Evolutionary conservation across 768 basidiomycete genomes (phyloP).

Genomic region (Amanita subjunquillea): DNA sequence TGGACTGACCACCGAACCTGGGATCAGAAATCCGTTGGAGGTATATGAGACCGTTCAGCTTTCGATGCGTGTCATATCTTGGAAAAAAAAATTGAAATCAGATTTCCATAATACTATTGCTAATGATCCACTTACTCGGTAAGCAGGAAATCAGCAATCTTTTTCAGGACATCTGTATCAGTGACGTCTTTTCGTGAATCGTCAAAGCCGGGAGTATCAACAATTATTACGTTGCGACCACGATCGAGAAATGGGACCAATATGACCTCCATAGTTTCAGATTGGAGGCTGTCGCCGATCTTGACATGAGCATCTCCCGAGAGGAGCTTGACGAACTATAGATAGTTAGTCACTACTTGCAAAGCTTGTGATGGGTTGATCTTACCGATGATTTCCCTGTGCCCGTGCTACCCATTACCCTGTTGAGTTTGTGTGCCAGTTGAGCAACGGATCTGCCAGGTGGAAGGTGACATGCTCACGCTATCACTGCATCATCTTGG

Average conservation of each 20-base stretch:
- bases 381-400: not conserved
- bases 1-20: slow-evolving; percentile 23
- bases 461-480: not conserved
- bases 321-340: not conserved
- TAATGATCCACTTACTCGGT: slow-evolving; percentile 1
- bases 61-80: slow-evolving; percentile 12
- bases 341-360: not conserved
- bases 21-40: slow-evolving; percentile 29
- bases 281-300: not conserved
- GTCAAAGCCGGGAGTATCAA: slow-evolving; percentile 19
- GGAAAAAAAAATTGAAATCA: slow-evolving; percentile 7
- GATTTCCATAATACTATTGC: not conserved
- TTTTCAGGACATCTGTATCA: slow-evolving; percentile 25
- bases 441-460: not conserved
- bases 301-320: not conserved
- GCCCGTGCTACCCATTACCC: not conserved
- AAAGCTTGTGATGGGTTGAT: not conserved
- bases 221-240: slow-evolving; percentile 10
- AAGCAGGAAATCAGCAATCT: slow-evolving; percentile 16
- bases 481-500: not conserved
- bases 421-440: not conserved
- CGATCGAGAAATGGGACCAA: slow-evolving; percentile 7
- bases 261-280: not conserved
- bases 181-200: slow-evolving; percentile 15
- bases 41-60: slow-evolving; percentile 26